phyloP scores from a whole-genome alignment of 306 rosid species.

The Ormosia semicastrata region DNA sequence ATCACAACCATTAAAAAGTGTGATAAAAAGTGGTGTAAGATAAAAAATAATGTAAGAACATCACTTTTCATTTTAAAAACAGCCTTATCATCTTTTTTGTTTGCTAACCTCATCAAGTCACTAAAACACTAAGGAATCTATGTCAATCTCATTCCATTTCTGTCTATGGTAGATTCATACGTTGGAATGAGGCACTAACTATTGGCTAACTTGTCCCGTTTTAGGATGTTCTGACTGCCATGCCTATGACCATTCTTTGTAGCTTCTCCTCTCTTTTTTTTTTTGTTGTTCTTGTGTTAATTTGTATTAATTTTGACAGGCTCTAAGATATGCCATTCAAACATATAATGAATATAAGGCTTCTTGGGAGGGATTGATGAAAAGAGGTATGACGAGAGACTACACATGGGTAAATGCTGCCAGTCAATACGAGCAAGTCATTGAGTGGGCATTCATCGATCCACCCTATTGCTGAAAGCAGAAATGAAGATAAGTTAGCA shows the following conservation, averaged over 20 bases:
- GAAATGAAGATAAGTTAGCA: neutral
- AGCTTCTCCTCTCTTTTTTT: neutral
- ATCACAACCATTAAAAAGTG: too few relatives aligned
- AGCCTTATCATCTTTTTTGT: neutral
- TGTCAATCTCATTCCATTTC: neutral
- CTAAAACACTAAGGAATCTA: neutral
- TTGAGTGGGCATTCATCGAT: conserved; percentile 67
- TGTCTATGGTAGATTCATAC: neutral
- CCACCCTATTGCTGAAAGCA: conserved; percentile 60
- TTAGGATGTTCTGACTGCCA: neutral
- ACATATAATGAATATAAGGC: conserved; percentile 63
- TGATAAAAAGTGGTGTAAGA: too few relatives aligned
- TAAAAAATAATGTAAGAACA: too few relatives aligned
- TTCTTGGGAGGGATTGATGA: conserved; percentile 81
- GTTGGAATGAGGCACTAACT: neutral
- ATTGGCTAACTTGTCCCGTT: neutral
- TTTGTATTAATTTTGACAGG: conserved; percentile 43
- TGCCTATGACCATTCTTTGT: neutral
- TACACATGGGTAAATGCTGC: conserved; percentile 84
- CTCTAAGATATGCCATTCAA: conserved; percentile 48
- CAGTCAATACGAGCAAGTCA: conserved; percentile 64
- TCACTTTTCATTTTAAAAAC: neutral
- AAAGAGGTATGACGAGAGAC: conserved; percentile 70
- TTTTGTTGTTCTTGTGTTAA: neutral
- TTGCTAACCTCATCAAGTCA: neutral